phyloP scores from a whole-genome alignment of 1,139 yeast species.

The Scheffersomyces segobiensis region DNA sequence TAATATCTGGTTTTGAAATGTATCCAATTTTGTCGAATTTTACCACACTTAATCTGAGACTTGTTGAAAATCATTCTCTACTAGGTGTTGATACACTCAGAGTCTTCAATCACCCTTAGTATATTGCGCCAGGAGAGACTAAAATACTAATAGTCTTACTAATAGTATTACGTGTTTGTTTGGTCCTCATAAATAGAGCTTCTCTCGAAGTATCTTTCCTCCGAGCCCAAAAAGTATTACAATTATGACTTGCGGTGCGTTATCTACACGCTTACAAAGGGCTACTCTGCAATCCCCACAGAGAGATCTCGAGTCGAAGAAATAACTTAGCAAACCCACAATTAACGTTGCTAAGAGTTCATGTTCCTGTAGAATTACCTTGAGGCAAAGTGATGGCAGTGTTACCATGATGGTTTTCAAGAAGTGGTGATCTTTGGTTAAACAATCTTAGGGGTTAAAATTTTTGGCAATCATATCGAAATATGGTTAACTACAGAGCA shows the following conservation, averaged over 20 bases:
- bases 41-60: too few relatives aligned
- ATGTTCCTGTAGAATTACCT: neutral
- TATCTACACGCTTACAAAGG: neutral
- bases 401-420: neutral
- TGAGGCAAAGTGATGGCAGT: neutral
- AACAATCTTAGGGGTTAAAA: neutral
- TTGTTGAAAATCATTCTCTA: too few relatives aligned
- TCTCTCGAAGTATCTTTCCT: neutral
- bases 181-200: neutral
- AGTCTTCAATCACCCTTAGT: neutral
- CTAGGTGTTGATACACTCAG: neutral
- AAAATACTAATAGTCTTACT: too few relatives aligned
- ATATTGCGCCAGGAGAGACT: neutral
- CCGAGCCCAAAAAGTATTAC: neutral
- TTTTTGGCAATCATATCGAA: neutral
- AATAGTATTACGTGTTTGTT: neutral
- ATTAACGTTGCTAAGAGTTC: neutral
- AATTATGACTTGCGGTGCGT: neutral
- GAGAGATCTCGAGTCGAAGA: neutral
- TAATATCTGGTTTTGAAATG: too few relatives aligned
- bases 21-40: too few relatives aligned
- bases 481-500: neutral
- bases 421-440: neutral
- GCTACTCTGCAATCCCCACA: neutral
- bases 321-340: neutral